Evolutionary conservation across 2,329 filamentous ascomycete genomes (phyloP).

Genomic region (Aspergillus udagawae): DNA sequence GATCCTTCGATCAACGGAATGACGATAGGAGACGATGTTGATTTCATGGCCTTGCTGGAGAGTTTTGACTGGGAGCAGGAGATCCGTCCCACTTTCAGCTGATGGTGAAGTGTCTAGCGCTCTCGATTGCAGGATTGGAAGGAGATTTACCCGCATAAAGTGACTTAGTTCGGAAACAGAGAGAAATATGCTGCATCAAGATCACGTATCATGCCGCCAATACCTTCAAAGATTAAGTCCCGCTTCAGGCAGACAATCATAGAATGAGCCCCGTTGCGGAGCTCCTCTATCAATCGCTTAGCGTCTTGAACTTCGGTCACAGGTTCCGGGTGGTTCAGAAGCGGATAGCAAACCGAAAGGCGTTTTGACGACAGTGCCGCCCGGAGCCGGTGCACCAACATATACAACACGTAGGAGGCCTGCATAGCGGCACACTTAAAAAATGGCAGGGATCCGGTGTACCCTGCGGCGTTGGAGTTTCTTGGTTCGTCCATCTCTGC

Average conservation of each 20-base stretch:
- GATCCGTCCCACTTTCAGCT: neutral
- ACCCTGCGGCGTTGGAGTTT: neutral
- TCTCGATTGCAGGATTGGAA: too few relatives aligned
- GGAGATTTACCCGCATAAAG: too few relatives aligned
- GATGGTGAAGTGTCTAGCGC: neutral
- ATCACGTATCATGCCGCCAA: conserved; percentile 19
- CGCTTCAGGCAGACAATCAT: conserved; percentile 14
- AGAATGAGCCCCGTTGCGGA: conserved; percentile 16
- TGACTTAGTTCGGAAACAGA: neutral
- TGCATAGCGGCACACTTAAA: conserved; percentile 23
- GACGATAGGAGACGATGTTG: conserved; percentile 1
- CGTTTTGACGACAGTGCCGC: conserved; percentile 14
- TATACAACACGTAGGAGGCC: conserved; percentile 18
- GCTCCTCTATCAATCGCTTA: conserved; percentile 19
- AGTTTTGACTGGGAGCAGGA: conserved; percentile 17
- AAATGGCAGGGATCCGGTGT: conserved; percentile 18
- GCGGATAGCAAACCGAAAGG: conserved; percentile 16
- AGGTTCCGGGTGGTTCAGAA: conserved; percentile 16
- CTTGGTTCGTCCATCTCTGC: neutral
- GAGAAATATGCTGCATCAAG: conserved; percentile 20
- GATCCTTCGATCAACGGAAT: neutral
- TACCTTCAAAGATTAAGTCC: conserved; percentile 20
- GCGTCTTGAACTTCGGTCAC: conserved; percentile 20
- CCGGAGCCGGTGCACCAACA: conserved; percentile 20
- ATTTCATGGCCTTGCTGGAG: conserved; percentile 14